phyloP scores from a whole-genome alignment of 2,329 filamentous ascomycete species.

The Stylonectria norvegica region DNA sequence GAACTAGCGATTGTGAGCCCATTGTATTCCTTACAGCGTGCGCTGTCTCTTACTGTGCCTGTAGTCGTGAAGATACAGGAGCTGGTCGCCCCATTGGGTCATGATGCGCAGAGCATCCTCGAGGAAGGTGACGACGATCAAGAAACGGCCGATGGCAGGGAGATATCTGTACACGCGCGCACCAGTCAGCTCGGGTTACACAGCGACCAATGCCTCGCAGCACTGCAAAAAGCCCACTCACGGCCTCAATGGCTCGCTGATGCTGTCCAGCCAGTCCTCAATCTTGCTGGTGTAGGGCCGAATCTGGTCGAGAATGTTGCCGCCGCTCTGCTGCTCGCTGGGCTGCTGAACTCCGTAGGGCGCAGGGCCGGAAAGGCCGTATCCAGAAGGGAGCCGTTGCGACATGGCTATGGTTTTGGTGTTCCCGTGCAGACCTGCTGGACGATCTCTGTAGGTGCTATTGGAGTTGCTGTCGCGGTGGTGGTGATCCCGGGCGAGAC shows the following conservation, averaged over 20 bases:
- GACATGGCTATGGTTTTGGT: conserved; percentile 30
- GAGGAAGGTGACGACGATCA: conserved; percentile 97
- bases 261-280: conserved; percentile 83
- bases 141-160: conserved; percentile 90
- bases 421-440: conserved; percentile 27
- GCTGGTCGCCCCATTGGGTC: conserved; percentile 95
- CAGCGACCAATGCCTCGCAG: neutral
- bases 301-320: conserved; percentile 69
- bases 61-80: conserved; percentile 89
- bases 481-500: conserved; percentile 2
- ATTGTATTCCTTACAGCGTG: neutral
- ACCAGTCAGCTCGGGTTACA: conserved; percentile 14
- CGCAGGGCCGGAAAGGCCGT: conserved; percentile 71
- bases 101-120: conserved; percentile 95
- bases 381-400: conserved; percentile 67
- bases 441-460: conserved; percentile 13
- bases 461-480: conserved; percentile 3
- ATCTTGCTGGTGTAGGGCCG: conserved; percentile 97
- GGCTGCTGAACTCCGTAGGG: conserved; percentile 63
- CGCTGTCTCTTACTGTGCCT: conserved; percentile 71
- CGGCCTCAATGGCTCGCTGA: conserved; percentile 92
- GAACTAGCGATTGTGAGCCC: conserved; percentile 57
- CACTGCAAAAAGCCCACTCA: conserved; percentile 40
- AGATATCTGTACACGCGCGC: conserved; percentile 63
- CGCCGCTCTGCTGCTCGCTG: conserved; percentile 61